Base-by-base conservation (phyloP, 2,329 filamentous ascomycete genomes). In the Neofusicoccum parvum region DNA sequence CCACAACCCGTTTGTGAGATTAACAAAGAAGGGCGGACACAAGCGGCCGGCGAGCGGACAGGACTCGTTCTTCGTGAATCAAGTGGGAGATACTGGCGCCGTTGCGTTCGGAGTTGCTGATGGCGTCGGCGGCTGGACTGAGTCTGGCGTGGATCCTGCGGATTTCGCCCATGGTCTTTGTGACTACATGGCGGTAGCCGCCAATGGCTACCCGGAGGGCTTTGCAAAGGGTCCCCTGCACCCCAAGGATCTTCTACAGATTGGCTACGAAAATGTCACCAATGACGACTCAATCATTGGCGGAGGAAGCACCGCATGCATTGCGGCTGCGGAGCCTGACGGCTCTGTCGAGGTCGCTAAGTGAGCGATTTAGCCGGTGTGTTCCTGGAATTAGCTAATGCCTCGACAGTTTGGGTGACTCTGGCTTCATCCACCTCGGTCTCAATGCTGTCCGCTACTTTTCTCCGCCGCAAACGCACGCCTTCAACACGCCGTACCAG, bases 401-500 rank as follows among this genome's bases (percentile, higher is more conserved):
- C 64, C 67, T 20, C 36, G 27, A 64, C 65, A 84, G 81, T 79
- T 84, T 99, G 39, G 95, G 95, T 69, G 95, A 99, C 80, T 97
- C 93, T 32, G 95, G 95, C 37, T 98, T 94, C 76, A 85, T 98
- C 65, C 90, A 96, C 68, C 83, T 98, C 67, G 88, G 93, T 14
- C 86, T 92, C 32, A 96, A 94, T 70, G 92, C 91, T 14, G 91
- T 99, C 37, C 90, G 95, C 76, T 87, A 90, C 65, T 90, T 88
- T 74, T 96, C 93, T 1, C 86, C 89, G 54, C 90, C 92, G 27
- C 95, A 99, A 79, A 97, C 93, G 0, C 95, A 99, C 77, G 93
- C 90, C 49, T 99, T 99, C 85, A 99, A 99, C 79, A 98, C 95
- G 0, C 95, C 95, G 0, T 99, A 92, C 75, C 95, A 99, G 78